A percentile compares a stretch with the other conserved stretches of the same genome.
These are phyloP conservation scores for Penicillium sp. DNA, from an alignment of 2,329 filamentous ascomycete species.

Conservation along the genomic window DNA sequence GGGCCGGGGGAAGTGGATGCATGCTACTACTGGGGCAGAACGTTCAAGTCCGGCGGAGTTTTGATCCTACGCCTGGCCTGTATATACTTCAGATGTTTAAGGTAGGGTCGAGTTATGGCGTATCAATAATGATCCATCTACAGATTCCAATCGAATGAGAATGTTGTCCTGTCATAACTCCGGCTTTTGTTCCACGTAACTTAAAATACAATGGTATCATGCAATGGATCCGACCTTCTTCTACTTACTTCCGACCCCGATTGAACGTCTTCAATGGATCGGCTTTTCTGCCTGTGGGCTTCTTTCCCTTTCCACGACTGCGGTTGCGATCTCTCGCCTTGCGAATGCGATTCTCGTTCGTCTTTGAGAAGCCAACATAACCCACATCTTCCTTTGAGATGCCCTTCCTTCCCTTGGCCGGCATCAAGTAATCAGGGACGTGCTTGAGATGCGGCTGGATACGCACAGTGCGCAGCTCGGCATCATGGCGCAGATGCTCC, in stretches of 20 bases:
- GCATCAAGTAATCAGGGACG: conserved; percentile 89
- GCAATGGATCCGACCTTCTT: conserved; percentile 7
- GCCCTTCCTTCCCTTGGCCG: conserved; percentile 69
- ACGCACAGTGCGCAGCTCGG: conserved; percentile 76
- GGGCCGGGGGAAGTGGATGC: conserved; percentile 41
- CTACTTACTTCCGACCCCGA: conserved; percentile 42
- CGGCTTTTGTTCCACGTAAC: conserved; percentile 7
- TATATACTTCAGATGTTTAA: no score
- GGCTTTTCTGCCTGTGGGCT: conserved; percentile 57
- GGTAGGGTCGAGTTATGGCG: no score
- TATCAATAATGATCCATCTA: no score
- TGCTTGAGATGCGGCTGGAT: conserved; percentile 89
- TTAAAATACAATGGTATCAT: conserved; percentile 26
- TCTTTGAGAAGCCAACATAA: conserved; percentile 66
- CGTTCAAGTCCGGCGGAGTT: no score
- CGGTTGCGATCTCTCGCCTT: conserved; percentile 47
- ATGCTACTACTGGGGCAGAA: conserved; percentile 33
- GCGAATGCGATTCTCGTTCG: conserved; percentile 51
- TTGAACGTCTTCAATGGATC: conserved; percentile 92
- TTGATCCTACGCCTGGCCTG: no score
- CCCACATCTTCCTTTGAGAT: conserved; percentile 66
- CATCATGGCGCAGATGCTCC: conserved; percentile 82
- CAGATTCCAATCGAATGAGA: not conserved
- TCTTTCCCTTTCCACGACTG: conserved; percentile 44
- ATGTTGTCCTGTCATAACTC: not conserved